These are phyloP conservation scores for Mrakia frigida DNA, from an alignment of 768 basidiomycete species.

Conservation along the genomic window DNA sequence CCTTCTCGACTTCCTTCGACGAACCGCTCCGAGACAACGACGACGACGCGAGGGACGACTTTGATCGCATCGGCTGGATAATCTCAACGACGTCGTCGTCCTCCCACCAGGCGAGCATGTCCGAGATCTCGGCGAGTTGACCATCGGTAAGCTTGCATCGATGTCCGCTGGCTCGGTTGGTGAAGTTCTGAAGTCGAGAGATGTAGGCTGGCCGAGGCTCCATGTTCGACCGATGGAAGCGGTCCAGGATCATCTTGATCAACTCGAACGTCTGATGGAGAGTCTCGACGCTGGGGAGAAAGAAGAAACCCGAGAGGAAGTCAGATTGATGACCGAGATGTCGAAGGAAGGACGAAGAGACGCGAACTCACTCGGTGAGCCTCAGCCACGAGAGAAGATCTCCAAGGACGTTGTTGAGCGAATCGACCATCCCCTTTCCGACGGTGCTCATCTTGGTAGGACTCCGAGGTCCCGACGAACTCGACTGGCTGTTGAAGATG, in stretches of 20 bases:
- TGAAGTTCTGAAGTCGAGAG: slow-evolving; percentile 55
- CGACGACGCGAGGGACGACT: background rate
- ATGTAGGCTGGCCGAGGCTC: slow-evolving; percentile 44
- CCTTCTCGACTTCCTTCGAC: background rate
- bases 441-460: slow-evolving; percentile 53
- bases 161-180: slow-evolving; percentile 39
- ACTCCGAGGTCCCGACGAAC: slow-evolving; percentile 24
- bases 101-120: slow-evolving; percentile 55
- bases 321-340: background rate
- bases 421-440: slow-evolving; percentile 68
- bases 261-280: slow-evolving; percentile 82
- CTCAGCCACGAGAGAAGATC: slow-evolving; percentile 83
- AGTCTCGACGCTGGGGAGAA: slow-evolving; percentile 53
- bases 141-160: slow-evolving; percentile 41
- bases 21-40: background rate
- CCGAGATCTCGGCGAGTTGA: slow-evolving; percentile 62
- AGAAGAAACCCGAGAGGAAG: background rate
- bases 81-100: slow-evolving; percentile 60
- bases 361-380: slow-evolving; percentile 66
- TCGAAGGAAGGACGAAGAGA: background rate
- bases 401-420: slow-evolving; percentile 70
- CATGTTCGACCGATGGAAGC: slow-evolving; percentile 62
- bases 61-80: slow-evolving; percentile 36
- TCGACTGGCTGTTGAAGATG: slow-evolving; percentile 8
- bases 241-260: slow-evolving; percentile 68